Evolutionary conservation across 352 stramenopile genomes (phyloP).

Genomic region (Pythium sp.): DNA sequence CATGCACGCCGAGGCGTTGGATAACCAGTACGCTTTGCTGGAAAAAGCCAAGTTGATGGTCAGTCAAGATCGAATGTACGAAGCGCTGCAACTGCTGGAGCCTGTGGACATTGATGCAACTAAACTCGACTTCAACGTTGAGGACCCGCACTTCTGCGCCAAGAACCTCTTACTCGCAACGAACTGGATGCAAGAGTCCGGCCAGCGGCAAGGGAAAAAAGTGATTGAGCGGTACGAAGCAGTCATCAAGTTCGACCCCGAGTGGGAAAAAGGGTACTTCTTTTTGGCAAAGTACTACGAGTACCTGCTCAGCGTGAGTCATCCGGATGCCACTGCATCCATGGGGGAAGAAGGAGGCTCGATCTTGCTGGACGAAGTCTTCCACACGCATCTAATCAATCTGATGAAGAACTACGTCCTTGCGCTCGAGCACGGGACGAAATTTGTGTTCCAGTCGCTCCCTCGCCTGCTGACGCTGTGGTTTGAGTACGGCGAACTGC

Average conservation of each 20-base stretch:
- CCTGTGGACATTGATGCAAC: slow-evolving; percentile 75
- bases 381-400: slow-evolving; percentile 76
- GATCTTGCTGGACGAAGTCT: slow-evolving; percentile 50
- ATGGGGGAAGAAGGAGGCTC: slow-evolving; percentile 37
- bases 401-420: slow-evolving; percentile 95
- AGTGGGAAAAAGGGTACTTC: slow-evolving; percentile 94
- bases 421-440: slow-evolving; percentile 80
- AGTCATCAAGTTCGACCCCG: slow-evolving; percentile 91
- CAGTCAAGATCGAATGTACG: slow-evolving; percentile 79
- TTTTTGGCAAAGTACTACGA: slow-evolving; percentile 90
- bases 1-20: slow-evolving; percentile 80
- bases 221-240: slow-evolving; percentile 94
- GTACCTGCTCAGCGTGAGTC: slow-evolving; percentile 80
- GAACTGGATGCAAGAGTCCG: slow-evolving; percentile 95
- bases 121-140: slow-evolving; percentile 71
- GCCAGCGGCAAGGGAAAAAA: slow-evolving; percentile 91
- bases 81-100: slow-evolving; percentile 82
- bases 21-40: slow-evolving; percentile 68
- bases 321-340: slow-evolving; percentile 41
- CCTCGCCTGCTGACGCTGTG: slow-evolving; percentile 96
- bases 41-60: slow-evolving; percentile 84
- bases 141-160: slow-evolving; percentile 71
- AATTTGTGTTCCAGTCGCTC: slow-evolving; percentile 97
- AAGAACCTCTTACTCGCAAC: slow-evolving; percentile 92
- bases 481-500: slow-evolving; percentile 94